Base-by-base conservation (phyloP, 179 eudicot species). In the Beta lomatogona region DNA sequence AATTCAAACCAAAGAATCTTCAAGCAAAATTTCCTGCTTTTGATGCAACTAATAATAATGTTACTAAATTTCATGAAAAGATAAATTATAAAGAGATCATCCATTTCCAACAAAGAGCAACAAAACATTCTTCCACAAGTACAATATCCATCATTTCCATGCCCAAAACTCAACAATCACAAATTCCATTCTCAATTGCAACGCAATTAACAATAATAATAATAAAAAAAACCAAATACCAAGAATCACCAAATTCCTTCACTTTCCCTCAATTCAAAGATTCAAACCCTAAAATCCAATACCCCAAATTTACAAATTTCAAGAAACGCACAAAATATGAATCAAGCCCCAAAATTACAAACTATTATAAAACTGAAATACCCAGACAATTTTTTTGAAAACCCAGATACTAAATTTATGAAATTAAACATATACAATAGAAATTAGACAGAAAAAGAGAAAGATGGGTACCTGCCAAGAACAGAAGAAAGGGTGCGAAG, bases 401-500 rank as follows among this genome's bases (percentile, higher is more conserved):
- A 28, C 44, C 54, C 19, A 79, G 75, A 52, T 28, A 11, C 53
- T 5, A 80, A 58, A 6, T 36, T 36, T 2, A 36, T 3, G 41
- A 36, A 36, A 36, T 36, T 36, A 36, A 36, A 3, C 41, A 36
- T 2, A 68, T 36, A 11, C 22, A 2, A 28, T 28, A 3, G 0
- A 12, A 31, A 11, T 12, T 4, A 50, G 6, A 45, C 14, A 28
- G 15, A 16, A n/a, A 73, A 71, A 18, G 67, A 66, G 25, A 25
- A 59, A 77, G 45, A 61, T 44, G 18, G 53, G 45, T 19, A 91
- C 98, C 98, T 90, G 77, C 98, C 99, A 70, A 92, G 83, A 80
- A 91, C 92, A 79, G 94, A 77, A 73, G 97, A 77, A 71, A 95
- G 94, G 68, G 93, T 93, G 21, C 82, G 82, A 67, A 95, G 85